phyloP scores from a whole-genome alignment of 768 basidiomycete genomes.

The Dentipellis fragilis region DNA sequence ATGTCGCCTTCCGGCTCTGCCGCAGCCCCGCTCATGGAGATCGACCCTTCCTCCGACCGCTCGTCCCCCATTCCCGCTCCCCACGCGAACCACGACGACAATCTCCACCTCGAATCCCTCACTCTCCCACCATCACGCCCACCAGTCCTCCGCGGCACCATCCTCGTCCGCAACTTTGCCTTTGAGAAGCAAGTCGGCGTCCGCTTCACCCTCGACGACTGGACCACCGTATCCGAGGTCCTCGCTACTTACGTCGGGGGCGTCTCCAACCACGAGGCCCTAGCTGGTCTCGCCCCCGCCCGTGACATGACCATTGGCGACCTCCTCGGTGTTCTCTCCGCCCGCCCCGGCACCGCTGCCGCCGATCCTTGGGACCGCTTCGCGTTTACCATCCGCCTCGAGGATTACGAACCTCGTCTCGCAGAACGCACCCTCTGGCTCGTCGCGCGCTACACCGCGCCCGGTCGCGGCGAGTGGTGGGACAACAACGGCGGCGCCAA shows the following conservation, averaged over 20 bases:
- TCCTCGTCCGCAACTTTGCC: constrained; percentile 77
- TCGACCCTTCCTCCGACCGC: constrained; percentile 20
- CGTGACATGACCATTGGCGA: constrained; percentile 25
- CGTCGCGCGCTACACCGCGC: constrained; percentile 41
- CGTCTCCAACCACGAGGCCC: constrained; percentile 23
- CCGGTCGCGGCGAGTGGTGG: constrained; percentile 73
- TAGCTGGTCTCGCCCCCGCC: constrained; percentile 4
- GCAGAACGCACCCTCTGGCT: constrained; percentile 47
- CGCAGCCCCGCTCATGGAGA: constrained; percentile 16
- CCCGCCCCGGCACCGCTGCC: neutral
- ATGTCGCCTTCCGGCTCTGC: constrained; percentile 13
- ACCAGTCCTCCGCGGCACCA: constrained; percentile 52
- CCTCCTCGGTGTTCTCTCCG: constrained; percentile 22
- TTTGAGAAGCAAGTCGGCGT: constrained; percentile 82
- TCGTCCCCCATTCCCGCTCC: constrained; percentile 24
- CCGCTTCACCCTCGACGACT: constrained; percentile 87
- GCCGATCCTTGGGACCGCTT: constrained; percentile 23
- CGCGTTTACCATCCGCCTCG: constrained; percentile 54
- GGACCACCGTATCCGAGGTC: constrained; percentile 90
- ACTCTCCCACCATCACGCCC: constrained; percentile 25
- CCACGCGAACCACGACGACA: constrained; percentile 20
- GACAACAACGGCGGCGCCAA: constrained; percentile 80
- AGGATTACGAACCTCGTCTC: constrained; percentile 52
- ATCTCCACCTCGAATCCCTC: constrained; percentile 30
- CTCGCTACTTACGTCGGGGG: constrained; percentile 32